phyloP scores from a whole-genome alignment of 768 basidiomycete genomes.

The Lactarius sanguifluus region DNA sequence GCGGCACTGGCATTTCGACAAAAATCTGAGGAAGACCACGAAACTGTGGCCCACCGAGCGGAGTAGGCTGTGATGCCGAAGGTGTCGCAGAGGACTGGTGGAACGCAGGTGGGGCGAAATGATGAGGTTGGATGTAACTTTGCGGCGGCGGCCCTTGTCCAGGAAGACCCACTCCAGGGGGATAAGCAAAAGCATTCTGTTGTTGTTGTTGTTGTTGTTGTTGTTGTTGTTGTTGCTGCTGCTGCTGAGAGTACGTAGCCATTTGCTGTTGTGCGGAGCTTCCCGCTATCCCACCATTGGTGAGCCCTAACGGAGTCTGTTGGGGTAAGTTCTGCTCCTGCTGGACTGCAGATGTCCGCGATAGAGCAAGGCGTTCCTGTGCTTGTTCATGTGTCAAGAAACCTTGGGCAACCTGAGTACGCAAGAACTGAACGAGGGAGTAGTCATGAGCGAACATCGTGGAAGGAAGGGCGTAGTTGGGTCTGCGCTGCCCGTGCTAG shows the following conservation, averaged over 20 bases:
- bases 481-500: not conserved
- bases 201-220: too few species aligned
- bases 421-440: not conserved
- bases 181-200: too few species aligned
- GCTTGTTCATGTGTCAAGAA: conserved; percentile 15
- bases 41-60: conserved; percentile 6
- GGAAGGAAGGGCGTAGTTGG: not conserved
- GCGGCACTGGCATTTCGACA: not conserved
- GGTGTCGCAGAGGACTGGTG: conserved; percentile 9
- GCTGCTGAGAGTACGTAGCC: conserved; percentile 3
- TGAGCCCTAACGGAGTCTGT: conserved; percentile 9
- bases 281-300: not conserved
- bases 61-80: conserved; percentile 6
- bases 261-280: conserved; percentile 14
- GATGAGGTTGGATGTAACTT: conserved; percentile 12
- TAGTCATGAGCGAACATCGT: not conserved
- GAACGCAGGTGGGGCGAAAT: conserved; percentile 1
- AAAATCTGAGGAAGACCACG: not conserved
- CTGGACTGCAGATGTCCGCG: conserved; percentile 12
- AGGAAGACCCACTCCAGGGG: conserved; percentile 18
- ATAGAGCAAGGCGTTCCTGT: conserved; percentile 5
- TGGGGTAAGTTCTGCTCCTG: conserved; percentile 18
- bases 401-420: conserved; percentile 2
- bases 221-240: not conserved
- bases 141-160: conserved; percentile 12